These are phyloP conservation scores for Fusarium lateritium DNA, from an alignment of 2,329 filamentous ascomycete genomes.

Conservation along the genomic window DNA sequence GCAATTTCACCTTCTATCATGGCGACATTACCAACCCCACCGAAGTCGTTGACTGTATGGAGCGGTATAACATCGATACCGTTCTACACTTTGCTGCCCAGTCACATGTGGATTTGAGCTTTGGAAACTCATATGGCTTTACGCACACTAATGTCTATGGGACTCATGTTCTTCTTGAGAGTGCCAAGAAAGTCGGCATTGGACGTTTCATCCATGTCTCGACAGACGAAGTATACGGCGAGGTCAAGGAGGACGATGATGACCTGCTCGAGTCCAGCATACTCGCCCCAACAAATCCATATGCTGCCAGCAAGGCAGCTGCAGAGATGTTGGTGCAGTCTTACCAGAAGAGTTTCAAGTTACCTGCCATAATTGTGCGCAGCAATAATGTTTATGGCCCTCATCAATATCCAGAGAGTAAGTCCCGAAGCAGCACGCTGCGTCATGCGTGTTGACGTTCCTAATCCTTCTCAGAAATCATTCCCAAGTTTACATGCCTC, in stretches of 20 bases:
- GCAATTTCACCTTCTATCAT: slow-evolving; percentile 85
- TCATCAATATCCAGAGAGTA: slow-evolving; percentile 87
- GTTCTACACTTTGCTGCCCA: slow-evolving; percentile 90
- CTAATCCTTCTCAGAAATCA: slow-evolving; percentile 74
- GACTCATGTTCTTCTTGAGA: slow-evolving; percentile 86
- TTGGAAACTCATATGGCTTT: slow-evolving; percentile 86
- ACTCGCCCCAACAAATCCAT: slow-evolving; percentile 85
- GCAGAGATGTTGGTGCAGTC: slow-evolving; percentile 90
- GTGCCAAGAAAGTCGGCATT: slow-evolving; percentile 79
- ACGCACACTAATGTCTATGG: slow-evolving; percentile 87
- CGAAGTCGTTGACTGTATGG: slow-evolving; percentile 79
- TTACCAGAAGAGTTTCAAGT: slow-evolving; percentile 86
- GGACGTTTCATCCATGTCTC: slow-evolving; percentile 85
- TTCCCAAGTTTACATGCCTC: slow-evolving; percentile 84
- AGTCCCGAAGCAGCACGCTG: slow-evolving; percentile 50
- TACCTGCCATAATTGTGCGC: slow-evolving; percentile 84
- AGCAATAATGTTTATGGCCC: slow-evolving; percentile 91
- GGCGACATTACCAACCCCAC: slow-evolving; percentile 82
- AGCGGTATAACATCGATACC: slow-evolving; percentile 81
- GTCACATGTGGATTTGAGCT: slow-evolving; percentile 86
- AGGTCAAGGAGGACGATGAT: slow-evolving; percentile 79
- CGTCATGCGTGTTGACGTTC: background rate
- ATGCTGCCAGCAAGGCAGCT: slow-evolving; percentile 84
- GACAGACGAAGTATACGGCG: slow-evolving; percentile 89
- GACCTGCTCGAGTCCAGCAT: slow-evolving; percentile 81